Evolutionary conservation across 2,329 filamentous ascomycete genomes (phyloP), one percentile per base, ranked within the genome.

Genomic region (Madurella mycetomatis): DNA sequence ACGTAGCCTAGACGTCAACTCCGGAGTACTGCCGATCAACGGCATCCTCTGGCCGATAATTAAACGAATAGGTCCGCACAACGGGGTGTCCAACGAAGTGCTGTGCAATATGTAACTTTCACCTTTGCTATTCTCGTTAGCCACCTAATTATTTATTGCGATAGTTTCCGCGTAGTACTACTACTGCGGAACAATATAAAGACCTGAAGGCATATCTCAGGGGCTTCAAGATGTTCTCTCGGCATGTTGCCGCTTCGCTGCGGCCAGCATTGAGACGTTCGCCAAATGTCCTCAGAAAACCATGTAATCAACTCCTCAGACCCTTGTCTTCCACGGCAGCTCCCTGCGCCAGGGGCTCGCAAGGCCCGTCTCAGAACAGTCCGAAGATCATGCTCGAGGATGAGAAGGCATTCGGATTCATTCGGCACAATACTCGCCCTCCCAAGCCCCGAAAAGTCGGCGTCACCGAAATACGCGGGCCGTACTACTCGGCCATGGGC

Each of bases 401-500:
- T 56, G 64, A 74, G 9, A 68, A 75, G 61, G 77, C 74, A 4
- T 77, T 78, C 61, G 76, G 76, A 1, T 80, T 81, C 61, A 70
- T 73, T 32, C 71, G 75, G 3, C 77, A 77, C 30, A 82, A 81
- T 50, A 70, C 70, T 0, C 65, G 72, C 13, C 72, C 76, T 0
- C 64, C 68, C 4, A 81, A 82, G 63, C 78, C 78, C 2, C 69
- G 79, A 30, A 71, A 63, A 5, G 72, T 68, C 39, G 76, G 74
- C 4, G 77, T 80, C 5, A 81, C 79, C 1, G 79, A 82, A 64
- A 82, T 81, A 53, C 70, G 78, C 32, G 78, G 79, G 0, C 78
- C 77, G 7, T 81, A 81, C 62, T 82, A 81, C 63, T 76, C 76
- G 0, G 76, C 70, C 3, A 80, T 80, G 74, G 78, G 78, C 1